Evolutionary conservation across 257 asterid genomes (phyloP).

Genomic region (Voacanga thouarsii): DNA sequence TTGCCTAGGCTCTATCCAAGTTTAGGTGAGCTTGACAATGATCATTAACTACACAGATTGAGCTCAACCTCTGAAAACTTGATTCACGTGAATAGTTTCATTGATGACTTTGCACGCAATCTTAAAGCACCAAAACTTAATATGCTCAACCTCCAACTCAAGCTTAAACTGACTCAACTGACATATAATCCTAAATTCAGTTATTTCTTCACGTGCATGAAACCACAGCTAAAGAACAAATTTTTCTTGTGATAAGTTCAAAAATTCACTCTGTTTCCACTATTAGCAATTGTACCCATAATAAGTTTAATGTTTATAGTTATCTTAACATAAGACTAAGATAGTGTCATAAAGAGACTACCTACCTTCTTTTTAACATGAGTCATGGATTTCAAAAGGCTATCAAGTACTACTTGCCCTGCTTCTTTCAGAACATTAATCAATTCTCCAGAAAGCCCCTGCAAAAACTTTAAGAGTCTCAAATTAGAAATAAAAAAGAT

Average conservation of each 20-base stretch:
- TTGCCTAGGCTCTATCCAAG: background rate
- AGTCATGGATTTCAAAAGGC: constrained; percentile 84
- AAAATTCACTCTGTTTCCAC: background rate
- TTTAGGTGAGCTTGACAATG: too few relatives aligned
- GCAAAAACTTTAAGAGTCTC: background rate
- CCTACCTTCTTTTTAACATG: constrained; percentile 94
- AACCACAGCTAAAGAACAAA: too few relatives aligned
- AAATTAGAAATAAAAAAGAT: constrained; percentile 5
- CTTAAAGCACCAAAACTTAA: too few relatives aligned
- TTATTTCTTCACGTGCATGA: too few relatives aligned
- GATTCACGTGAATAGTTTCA: too few relatives aligned
- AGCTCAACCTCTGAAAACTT: too few relatives aligned
- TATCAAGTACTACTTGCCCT: constrained; percentile 75
- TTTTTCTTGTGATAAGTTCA: too few relatives aligned
- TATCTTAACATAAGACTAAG: background rate
- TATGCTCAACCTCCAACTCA: too few relatives aligned
- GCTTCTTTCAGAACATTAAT: constrained; percentile 95
- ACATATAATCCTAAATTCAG: too few relatives aligned
- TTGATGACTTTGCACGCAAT: too few relatives aligned
- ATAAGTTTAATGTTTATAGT: background rate
- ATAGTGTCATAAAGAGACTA: background rate
- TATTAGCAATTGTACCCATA: background rate
- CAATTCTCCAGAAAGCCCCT: constrained; percentile 94
- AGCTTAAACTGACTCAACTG: too few relatives aligned
- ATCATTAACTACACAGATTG: too few relatives aligned